These are phyloP conservation scores for Polyplosphaeria fusca DNA, from an alignment of 495 filamentous ascomycete species.

Conservation along the genomic window DNA sequence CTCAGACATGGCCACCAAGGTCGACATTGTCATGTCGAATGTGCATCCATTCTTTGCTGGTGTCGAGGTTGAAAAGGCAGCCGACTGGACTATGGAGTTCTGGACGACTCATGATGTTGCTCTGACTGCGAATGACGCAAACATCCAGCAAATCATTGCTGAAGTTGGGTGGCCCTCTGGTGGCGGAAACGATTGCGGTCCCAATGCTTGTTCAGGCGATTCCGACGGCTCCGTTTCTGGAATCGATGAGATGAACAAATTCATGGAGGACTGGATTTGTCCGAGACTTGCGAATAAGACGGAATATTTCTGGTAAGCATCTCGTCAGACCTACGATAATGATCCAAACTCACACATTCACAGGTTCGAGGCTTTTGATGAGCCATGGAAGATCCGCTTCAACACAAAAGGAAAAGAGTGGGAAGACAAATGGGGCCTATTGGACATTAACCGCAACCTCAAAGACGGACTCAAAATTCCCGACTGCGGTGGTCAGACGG, in stretches of 20 bases:
- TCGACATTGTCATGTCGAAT: slow-evolving; percentile 93
- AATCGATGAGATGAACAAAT: slow-evolving; percentile 76
- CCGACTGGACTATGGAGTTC: slow-evolving; percentile 81
- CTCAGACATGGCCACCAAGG: slow-evolving; percentile 56
- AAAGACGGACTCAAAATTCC: slow-evolving; percentile 86
- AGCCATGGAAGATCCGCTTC: slow-evolving; percentile 84
- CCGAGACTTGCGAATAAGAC: slow-evolving; percentile 72
- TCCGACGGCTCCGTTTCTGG: slow-evolving; percentile 69
- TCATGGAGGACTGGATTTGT: slow-evolving; percentile 86
- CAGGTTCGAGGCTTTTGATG: slow-evolving; percentile 90
- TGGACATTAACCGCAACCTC: slow-evolving; percentile 81
- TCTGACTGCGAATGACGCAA: slow-evolving; percentile 53
- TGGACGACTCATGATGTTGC: slow-evolving; percentile 65
- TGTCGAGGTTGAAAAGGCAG: slow-evolving; percentile 61
- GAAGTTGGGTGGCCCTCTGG: slow-evolving; percentile 91
- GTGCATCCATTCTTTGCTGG: slow-evolving; percentile 97
- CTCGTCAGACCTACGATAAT: not conserved
- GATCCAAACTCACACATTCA: not conserved
- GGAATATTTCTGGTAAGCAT: slow-evolving; percentile 81
- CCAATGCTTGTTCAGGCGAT: slow-evolving; percentile 49
- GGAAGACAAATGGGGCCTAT: slow-evolving; percentile 95
- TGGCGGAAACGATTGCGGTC: slow-evolving; percentile 78
- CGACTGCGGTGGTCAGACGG: slow-evolving; percentile 75
- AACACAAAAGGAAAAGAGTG: slow-evolving; percentile 69
- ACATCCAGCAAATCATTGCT: slow-evolving; percentile 65